phyloP scores from a whole-genome alignment of 805 yeast genomes.

The Helenozyma baotianmanensis region DNA sequence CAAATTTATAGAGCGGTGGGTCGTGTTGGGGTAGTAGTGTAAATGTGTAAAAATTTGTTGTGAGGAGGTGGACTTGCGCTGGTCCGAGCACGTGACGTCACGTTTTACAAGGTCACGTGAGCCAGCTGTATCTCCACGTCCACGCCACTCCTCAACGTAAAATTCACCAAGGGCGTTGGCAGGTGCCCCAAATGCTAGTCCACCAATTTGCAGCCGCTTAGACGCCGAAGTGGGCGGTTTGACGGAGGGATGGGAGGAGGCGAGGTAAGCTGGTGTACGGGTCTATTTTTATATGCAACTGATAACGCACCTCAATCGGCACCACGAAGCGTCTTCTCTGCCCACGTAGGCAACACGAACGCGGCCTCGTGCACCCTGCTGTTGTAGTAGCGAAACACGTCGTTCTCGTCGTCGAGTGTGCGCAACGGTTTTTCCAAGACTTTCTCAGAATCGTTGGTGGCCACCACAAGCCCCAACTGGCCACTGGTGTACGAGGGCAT shows the following conservation, averaged over 20 bases:
- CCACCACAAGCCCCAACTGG: constrained; percentile 74
- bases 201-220: no score
- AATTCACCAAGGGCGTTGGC: no score
- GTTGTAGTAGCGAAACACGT: constrained; percentile 61
- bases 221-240: no score
- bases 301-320: background rate
- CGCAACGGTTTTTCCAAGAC: constrained; percentile 52
- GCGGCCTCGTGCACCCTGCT: constrained; percentile 62
- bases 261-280: background rate
- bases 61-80: background rate
- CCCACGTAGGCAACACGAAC: constrained; percentile 81
- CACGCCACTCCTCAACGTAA: no score
- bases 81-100: background rate
- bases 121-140: no score
- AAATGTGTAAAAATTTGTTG: constrained; percentile 14
- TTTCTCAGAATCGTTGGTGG: constrained; percentile 50
- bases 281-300: background rate
- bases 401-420: constrained; percentile 42
- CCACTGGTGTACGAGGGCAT: constrained; percentile 90
- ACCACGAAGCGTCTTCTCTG: constrained; percentile 34
- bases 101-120: no score
- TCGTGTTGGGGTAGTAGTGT: constrained; percentile 24
- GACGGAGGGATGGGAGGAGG: no score
- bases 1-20: constrained; percentile 9
- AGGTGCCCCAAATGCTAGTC: no score